Percentiles rank a stretch among this genome's conserved stretches.
Conservation (phyloP, 2,329 filamentous ascomycete genomes). For the Leptosphaerulina australis region DNA sequence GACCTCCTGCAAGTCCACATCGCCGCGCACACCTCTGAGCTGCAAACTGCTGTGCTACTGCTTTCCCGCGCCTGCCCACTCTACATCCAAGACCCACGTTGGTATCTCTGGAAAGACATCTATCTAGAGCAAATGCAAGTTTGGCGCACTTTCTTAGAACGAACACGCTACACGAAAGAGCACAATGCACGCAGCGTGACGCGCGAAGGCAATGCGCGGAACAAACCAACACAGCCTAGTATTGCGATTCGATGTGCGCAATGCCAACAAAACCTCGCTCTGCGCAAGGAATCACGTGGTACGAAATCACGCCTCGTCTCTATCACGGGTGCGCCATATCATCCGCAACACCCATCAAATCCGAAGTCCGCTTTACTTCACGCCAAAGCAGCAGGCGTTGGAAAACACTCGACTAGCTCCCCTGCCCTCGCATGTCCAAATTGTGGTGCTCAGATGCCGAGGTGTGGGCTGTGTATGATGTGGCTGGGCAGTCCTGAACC, state of each 20-base stretch:
- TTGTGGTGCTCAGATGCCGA: conserved; percentile 67
- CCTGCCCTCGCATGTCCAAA: conserved; percentile 63
- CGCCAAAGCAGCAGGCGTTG: conserved; percentile 16
- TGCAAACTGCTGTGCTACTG: conserved; percentile 78
- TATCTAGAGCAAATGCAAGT: conserved; percentile 73
- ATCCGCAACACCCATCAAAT: conserved; percentile 4
- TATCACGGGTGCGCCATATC: conserved; percentile 13
- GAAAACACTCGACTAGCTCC: conserved; percentile 12
- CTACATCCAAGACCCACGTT: conserved; percentile 78
- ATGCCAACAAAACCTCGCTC: conserved; percentile 65
- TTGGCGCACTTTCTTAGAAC: conserved; percentile 73
- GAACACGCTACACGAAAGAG: conserved; percentile 78
- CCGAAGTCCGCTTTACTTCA: conserved; percentile 5
- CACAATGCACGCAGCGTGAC: conserved; percentile 71
- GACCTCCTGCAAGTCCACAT: conserved; percentile 79
- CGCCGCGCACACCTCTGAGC: conserved; percentile 70
- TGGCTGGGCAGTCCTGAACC: conserved; percentile 67
- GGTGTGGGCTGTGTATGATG: conserved; percentile 66
- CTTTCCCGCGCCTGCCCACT: conserved; percentile 75
- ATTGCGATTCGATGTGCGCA: conserved; percentile 78
- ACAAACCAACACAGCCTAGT: conserved; percentile 68
- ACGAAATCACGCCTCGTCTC: conserved; percentile 32
- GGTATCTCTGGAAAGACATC: conserved; percentile 76
- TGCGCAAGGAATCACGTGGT: conserved; percentile 36
- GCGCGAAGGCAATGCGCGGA: conserved; percentile 66